Conservation (phyloP, 2,329 filamentous ascomycete genomes). For the Aspergillus niger region DNA sequence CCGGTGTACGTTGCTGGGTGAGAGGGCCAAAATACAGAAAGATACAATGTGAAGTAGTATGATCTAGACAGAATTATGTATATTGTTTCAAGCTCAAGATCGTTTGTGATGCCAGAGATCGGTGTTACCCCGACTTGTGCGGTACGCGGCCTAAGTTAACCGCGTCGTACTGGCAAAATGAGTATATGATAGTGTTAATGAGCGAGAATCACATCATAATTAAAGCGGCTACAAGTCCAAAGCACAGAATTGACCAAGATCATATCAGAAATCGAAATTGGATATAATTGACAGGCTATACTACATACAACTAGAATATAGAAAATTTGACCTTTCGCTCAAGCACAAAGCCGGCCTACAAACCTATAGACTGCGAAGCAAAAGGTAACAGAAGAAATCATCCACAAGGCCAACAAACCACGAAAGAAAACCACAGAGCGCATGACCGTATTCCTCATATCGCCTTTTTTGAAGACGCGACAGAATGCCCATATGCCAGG, state of each 20-base stretch:
- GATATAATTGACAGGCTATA: constrained; percentile 18
- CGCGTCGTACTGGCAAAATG: too few species aligned
- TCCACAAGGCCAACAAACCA: constrained; percentile 16
- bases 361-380: constrained; percentile 18
- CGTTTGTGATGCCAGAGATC: too few species aligned
- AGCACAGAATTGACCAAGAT: neutral
- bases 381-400: constrained; percentile 17
- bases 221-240: too few species aligned
- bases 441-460: constrained; percentile 18
- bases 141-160: too few species aligned
- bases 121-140: too few species aligned
- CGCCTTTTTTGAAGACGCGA: constrained; percentile 12
- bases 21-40: too few species aligned
- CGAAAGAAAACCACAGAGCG: constrained; percentile 14
- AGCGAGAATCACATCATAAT: too few species aligned
- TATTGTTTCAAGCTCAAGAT: neutral
- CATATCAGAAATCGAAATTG: constrained; percentile 13
- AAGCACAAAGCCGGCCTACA: constrained; percentile 31
- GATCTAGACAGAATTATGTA: neutral
- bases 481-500: constrained; percentile 17
- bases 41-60: too few species aligned
- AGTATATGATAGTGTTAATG: too few species aligned
- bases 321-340: constrained; percentile 31
- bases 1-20: neutral
- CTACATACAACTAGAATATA: constrained; percentile 19